Base-by-base conservation (phyloP, 2,329 filamentous ascomycete species). In the Penicillium sp. region DNA sequence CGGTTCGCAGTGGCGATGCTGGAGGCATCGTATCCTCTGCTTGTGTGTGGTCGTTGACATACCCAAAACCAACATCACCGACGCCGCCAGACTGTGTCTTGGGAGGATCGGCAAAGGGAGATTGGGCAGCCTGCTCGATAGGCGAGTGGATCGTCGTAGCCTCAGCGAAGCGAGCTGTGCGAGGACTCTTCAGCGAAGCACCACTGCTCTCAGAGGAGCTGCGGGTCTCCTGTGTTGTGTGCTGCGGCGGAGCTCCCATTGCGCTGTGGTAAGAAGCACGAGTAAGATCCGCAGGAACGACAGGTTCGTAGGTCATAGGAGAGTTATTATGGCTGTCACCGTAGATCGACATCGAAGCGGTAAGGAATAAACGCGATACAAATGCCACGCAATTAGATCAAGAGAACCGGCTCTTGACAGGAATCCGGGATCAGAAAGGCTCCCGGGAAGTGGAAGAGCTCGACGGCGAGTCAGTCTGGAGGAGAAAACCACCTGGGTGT, bases 11-110 rank as follows among this genome's bases (percentile, higher is more conserved):
- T 6, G 90, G 90, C 18, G 89, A 88, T 64, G 81, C 86, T 48
- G 90, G 89, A 34, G 86, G 83, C 78, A 82, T 83, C 54, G 81
- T 86, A 67, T 70, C 63, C 12, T 62, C 65, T 65, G 71, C 78
- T 75, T 75, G 72, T 51, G 77, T 70, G 26, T 76, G 70, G 57
- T 79, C 75, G 62, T 80, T 80, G 64, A 96, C 88, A 76, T 96
- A 96, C 70, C 92, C 91, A 73, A 97, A 96, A 61, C 92, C 92
- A 60, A 96, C 84, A 75, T 96, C 91, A 53, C 86, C 89, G 29
- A 92, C 88, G 53, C 72, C 70, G 34, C 47, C 77, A 26, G 78
- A 75, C 57, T 76, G 75, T 64, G 76, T 76, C 68, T 80, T 62
- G 12, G 75, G 69, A 47, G 79, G 79, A 52, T 83, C 78, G 56